Base-by-base conservation (phyloP, 2,329 filamentous ascomycete genomes). In the Fusarium ramigenum region DNA sequence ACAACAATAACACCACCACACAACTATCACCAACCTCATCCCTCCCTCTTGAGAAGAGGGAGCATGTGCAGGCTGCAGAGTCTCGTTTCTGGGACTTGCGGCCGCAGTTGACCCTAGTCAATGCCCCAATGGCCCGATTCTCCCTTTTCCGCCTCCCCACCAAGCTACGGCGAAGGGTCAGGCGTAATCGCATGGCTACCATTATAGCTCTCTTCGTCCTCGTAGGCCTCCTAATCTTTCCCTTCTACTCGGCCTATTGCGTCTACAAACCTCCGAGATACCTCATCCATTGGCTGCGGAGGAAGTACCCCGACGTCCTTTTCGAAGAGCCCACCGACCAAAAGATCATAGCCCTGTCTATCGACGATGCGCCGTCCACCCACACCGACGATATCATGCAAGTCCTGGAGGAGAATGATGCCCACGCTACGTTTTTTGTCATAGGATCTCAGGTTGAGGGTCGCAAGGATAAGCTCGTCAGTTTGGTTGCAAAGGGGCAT, bases 351-450 rank as follows among this genome's bases (percentile, higher is more conserved):
- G 95, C 93, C 1, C 86, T 98, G 43, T 97, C 94, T 2, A 92
- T 97, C 77, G 95, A 97, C 84, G 95, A 97, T 82, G 93, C 91
- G 34, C 95, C 95, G 0, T 95, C 93, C 4, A 82, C 87, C 47
- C 87, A 93, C 80, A 97, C 95, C 4, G 78, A 82, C 49, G 89
- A 91, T 63, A 95, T 97, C 66, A 83, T 95, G 61, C 83, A 89
- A 47, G 83, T 93, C 1, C 85, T 97, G n/a, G 84, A 86, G 60
- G 85, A 85, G 30, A 87, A 94, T 78, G 86, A 88, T 63, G 93
- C 92, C 19, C 89, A 86, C 25, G 95, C 95, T 0, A 97, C 95
- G 1, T 96, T 97, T 81, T 98, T 97, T 81, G 87, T 97, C 37
- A 97, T 97, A 76, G 95, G 95, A 14, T 88, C 87, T 6, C 94